phyloP scores from a whole-genome alignment of 2,329 filamentous ascomycete species.

The Penicillium paneum region DNA sequence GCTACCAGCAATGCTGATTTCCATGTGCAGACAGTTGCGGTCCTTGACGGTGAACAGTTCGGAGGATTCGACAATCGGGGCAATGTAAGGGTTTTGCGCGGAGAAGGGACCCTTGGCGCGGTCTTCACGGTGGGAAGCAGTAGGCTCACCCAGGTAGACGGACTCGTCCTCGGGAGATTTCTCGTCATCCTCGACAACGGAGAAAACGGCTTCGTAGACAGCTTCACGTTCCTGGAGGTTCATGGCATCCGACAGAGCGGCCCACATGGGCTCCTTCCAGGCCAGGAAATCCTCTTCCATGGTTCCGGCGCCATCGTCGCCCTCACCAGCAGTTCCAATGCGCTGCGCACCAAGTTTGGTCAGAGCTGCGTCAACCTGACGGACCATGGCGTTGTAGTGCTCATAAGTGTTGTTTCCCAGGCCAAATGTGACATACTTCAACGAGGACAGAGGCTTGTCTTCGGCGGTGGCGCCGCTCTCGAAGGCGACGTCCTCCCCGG shows the following conservation, averaged over 20 bases:
- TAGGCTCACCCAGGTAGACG: slow-evolving; percentile 94
- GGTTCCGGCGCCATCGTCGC: slow-evolving; percentile 94
- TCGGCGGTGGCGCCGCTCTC: slow-evolving; percentile 61
- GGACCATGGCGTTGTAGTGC: slow-evolving; percentile 98
- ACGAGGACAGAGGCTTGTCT: slow-evolving; percentile 71
- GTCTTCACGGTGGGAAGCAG: slow-evolving; percentile 90
- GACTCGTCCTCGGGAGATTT: slow-evolving; percentile 70
- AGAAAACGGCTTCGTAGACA: slow-evolving; percentile 90
- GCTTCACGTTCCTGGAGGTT: slow-evolving; percentile 90
- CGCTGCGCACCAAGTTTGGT: slow-evolving; percentile 77
- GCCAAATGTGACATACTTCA: slow-evolving; percentile 93
- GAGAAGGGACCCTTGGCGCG: slow-evolving; percentile 85
- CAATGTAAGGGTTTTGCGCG: slow-evolving; percentile 94
- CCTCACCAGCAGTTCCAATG: slow-evolving; percentile 86
- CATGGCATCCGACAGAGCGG: slow-evolving; percentile 76
- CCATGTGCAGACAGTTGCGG: slow-evolving; percentile 94
- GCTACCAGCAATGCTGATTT: slow-evolving; percentile 84
- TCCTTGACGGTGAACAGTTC: slow-evolving; percentile 88
- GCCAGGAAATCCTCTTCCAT: slow-evolving; percentile 99
- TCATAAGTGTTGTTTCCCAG: slow-evolving; percentile 99
- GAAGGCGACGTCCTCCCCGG: slow-evolving; percentile 75
- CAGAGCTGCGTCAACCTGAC: slow-evolving; percentile 78
- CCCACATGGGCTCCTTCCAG: slow-evolving; percentile 99
- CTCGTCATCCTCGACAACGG: slow-evolving; percentile 71
- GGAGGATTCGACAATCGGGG: slow-evolving; percentile 83